A percentile compares a stretch with the other conserved stretches of the same genome.
phyloP scores from a whole-genome alignment of 1,284 basidiomycete genomes.

The Naganishia sp. region DNA sequence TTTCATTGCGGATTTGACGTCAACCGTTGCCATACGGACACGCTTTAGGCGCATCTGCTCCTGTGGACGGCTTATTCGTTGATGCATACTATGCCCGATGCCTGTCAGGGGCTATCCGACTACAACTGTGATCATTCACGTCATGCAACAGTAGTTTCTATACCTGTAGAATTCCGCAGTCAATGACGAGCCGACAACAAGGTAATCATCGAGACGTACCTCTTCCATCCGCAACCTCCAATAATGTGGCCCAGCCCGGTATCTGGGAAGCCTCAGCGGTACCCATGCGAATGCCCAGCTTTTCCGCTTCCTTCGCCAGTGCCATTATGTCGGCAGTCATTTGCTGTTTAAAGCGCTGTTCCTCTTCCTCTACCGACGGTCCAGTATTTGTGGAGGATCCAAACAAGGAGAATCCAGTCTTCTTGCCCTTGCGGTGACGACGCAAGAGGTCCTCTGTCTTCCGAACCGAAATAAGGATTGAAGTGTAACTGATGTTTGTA shows the following conservation, averaged over 20 bases:
- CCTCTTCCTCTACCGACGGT: constrained; percentile 64
- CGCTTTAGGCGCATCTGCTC: too few species aligned
- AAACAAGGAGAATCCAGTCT: constrained; percentile 75
- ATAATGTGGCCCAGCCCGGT: constrained; percentile 48
- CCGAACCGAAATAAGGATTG: constrained; percentile 72
- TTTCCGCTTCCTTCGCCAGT: constrained; percentile 72
- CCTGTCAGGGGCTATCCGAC: too few species aligned
- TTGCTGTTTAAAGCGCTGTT: constrained; percentile 68
- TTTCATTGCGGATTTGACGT: too few species aligned
- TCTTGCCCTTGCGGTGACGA: constrained; percentile 80
- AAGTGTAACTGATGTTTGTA: constrained; percentile 51
- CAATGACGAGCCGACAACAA: too few species aligned
- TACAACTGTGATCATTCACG: too few species aligned
- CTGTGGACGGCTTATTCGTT: too few species aligned
- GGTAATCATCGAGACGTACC: constrained; percentile 4
- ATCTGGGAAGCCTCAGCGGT: constrained; percentile 52
- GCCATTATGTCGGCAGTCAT: constrained; percentile 83
- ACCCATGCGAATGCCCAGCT: constrained; percentile 65
- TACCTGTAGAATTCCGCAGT: not conserved
- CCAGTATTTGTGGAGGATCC: constrained; percentile 38
- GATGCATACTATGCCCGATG: too few species aligned
- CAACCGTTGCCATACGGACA: too few species aligned
- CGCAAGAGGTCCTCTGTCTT: constrained; percentile 86
- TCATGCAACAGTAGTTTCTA: not conserved
- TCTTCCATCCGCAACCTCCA: constrained; percentile 41